Base-by-base conservation (phyloP, 306 rosid genomes). In the Lithocarpus polystachyus region DNA sequence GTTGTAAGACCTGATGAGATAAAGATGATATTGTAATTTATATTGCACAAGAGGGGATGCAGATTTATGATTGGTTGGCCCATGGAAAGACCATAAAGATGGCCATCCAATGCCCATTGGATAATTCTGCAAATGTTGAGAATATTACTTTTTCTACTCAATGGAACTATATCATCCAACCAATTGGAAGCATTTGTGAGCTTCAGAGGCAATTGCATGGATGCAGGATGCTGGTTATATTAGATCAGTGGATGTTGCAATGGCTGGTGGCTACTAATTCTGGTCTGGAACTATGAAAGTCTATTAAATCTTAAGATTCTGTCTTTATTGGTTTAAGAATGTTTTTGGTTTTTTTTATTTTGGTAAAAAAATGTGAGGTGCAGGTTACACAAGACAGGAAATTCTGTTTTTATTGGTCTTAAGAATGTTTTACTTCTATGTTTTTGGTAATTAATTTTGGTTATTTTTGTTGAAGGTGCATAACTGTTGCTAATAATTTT, bases 161-260 rank as follows among this genome's bases (percentile, higher is more conserved):
- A 5, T 2, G 73, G 59, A 78, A 28, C 53, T 56, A 14, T 48
- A 72, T 8, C 52, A 51, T 79, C 33, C 31, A 72, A 65, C 26
- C 60, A 76, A 33, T 33, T 64, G 37, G 69, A 76, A 71, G 53
- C 15, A 31, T 64, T 43, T 68, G 68, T 72, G 54, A 56, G 72
- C 78, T 45, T 33, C 60, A 59, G 76, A 73, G 74, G 73, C 45
- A 79, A 77, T 48, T 68, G 70, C 79, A 33, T 33, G 77, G 70
- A 59, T n/a, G 31, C 31, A 19, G 65, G 31, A 45, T 77, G 55
- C 71, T 81, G 62, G 73, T 71, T 33, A 54, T 73, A 18, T 59
- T 52, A 77, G 77, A 37, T 20, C 48, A 37, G 19, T 77, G 85
- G 67, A 65, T 72, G 6, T 64, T 75, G 51, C 68, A 54, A 74